phyloP scores from a whole-genome alignment of 805 yeast genomes.

The Diddensiella transvaalensis region DNA sequence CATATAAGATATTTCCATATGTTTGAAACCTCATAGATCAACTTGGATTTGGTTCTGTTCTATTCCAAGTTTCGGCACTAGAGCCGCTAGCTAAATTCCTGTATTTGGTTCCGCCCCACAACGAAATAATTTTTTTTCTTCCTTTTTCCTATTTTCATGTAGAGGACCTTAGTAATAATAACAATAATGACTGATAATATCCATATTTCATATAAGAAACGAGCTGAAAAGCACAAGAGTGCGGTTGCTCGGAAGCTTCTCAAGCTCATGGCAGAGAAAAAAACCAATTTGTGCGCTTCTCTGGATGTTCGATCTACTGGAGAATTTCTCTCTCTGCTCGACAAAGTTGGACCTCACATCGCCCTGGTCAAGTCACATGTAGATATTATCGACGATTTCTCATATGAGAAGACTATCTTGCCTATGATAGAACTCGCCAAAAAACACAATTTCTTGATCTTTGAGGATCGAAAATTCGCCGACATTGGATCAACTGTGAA shows the following conservation, averaged over 20 bases:
- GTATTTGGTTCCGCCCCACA: no score
- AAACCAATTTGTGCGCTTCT: slow-evolving; percentile 91
- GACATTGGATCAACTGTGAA: slow-evolving; percentile 98
- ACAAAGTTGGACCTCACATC: slow-evolving; percentile 83
- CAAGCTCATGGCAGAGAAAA: slow-evolving; percentile 68
- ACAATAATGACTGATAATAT: slow-evolving; percentile 7
- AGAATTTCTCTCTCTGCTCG: slow-evolving; percentile 70
- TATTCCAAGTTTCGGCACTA: no score
- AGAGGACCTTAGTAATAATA: neutral
- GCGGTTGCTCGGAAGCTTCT: slow-evolving; percentile 77
- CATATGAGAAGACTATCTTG: slow-evolving; percentile 69
- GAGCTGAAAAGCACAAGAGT: slow-evolving; percentile 70
- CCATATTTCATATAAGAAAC: slow-evolving; percentile 49
- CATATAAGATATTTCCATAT: no score
- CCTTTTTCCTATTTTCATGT: neutral
- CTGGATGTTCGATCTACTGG: slow-evolving; percentile 79
- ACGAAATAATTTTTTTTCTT: neutral
- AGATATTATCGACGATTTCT: slow-evolving; percentile 86
- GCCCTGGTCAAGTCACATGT: slow-evolving; percentile 93
- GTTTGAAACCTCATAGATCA: no score
- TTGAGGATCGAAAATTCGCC: slow-evolving; percentile 97
- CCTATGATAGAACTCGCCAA: slow-evolving; percentile 71
- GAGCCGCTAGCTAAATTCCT: no score
- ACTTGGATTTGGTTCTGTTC: no score
- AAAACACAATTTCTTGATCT: slow-evolving; percentile 84